Conservation (phyloP, 23 red algal species). For the Gracilaria gracilis region DNA sequence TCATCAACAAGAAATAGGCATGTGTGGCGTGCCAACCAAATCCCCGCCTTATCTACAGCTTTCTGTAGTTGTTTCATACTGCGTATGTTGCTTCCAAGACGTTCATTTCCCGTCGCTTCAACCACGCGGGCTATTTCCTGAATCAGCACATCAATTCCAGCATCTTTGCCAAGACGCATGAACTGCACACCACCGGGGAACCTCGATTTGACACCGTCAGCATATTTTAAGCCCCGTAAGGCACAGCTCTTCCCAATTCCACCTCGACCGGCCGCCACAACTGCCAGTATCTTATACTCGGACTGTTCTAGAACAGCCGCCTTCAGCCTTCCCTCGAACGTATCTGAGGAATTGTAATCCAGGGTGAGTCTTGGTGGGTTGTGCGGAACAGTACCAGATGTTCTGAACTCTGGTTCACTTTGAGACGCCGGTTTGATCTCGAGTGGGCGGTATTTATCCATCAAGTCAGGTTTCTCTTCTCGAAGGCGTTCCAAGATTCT, state of each 20-base stretch:
- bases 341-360: neutral
- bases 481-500: no score
- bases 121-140: neutral
- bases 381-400: neutral
- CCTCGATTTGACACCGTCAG: neutral
- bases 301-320: neutral
- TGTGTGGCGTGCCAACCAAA: neutral
- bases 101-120: neutral
- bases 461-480: no score
- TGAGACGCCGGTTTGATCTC: no score
- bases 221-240: neutral
- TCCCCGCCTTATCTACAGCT: neutral
- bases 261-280: neutral
- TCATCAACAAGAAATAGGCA: conserved; percentile 27
- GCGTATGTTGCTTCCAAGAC: neutral
- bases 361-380: neutral
- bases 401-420: neutral
- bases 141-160: neutral
- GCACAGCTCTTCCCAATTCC: neutral
- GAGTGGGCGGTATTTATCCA: no score
- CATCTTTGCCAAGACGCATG: neutral
- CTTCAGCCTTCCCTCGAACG: conserved; percentile 1
- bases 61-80: no score
- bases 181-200: conserved; percentile 18
- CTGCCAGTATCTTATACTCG: neutral